Evolutionary conservation across 1,139 yeast species (phyloP).

Genomic region (Geotrichum phurueaensis): DNA sequence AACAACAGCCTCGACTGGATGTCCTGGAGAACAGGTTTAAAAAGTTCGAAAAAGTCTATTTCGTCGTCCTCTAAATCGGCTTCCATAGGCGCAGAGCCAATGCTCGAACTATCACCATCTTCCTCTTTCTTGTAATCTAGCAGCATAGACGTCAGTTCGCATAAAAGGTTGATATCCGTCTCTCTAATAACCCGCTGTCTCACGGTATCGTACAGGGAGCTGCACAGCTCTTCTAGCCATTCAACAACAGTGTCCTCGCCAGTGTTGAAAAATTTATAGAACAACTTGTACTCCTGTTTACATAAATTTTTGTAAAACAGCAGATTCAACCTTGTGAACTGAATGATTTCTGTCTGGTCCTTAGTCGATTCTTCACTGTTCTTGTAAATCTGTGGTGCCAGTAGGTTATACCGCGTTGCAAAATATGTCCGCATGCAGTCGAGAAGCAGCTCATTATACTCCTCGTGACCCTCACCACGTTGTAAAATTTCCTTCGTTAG

Average conservation of each 20-base stretch:
- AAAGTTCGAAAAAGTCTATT: constrained; percentile 52
- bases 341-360: constrained; percentile 27
- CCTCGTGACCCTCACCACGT: constrained; percentile 47
- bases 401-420: constrained; percentile 46
- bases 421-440: constrained; percentile 66
- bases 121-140: constrained; percentile 62
- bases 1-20: constrained; percentile 75
- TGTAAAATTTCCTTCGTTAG: constrained; percentile 48
- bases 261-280: constrained; percentile 47
- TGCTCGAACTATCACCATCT: constrained; percentile 28
- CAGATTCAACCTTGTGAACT: constrained; percentile 27
- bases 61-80: constrained; percentile 21
- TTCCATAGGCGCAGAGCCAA: not conserved
- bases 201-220: constrained; percentile 68
- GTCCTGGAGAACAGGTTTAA: constrained; percentile 68
- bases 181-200: constrained; percentile 66
- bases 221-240: constrained; percentile 60
- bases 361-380: constrained; percentile 25
- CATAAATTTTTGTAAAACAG: constrained; percentile 48
- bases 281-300: constrained; percentile 56
- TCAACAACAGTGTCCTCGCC: constrained; percentile 37
- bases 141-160: constrained; percentile 69
- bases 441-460: constrained; percentile 58
- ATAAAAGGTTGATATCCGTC: constrained; percentile 55
- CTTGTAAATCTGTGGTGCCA: constrained; percentile 41